These are phyloP conservation scores for Eleusine coracana DNA, from an alignment of 176 grass and related monocot species.

Conservation along the genomic window DNA sequence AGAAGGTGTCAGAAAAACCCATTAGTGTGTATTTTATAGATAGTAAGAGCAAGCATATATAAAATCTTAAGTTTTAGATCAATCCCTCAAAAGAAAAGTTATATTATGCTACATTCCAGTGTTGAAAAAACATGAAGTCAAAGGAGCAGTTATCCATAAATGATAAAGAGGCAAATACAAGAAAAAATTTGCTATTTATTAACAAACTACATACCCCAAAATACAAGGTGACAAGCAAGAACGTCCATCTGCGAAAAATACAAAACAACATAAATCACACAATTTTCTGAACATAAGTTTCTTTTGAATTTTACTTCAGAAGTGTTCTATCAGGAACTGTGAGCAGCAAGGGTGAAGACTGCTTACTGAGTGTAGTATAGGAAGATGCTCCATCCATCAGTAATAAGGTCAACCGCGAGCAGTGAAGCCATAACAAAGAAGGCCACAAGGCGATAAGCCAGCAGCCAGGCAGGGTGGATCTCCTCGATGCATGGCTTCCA, in stretches of 20 bases:
- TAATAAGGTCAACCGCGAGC: constrained; percentile 45
- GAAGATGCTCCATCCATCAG: constrained; percentile 64
- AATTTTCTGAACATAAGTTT: constrained; percentile 6
- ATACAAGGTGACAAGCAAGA: constrained; percentile 80
- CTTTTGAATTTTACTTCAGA: neutral
- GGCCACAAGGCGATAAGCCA: constrained; percentile 57
- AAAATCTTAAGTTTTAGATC: neutral
- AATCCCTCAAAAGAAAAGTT: neutral
- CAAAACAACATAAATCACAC: constrained; percentile 26
- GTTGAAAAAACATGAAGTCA: neutral
- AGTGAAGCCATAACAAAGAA: constrained; percentile 54
- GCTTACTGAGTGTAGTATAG: constrained; percentile 85
- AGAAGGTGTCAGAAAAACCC: constrained; percentile 16
- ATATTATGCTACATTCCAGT: neutral
- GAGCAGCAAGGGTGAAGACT: neutral
- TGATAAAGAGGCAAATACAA: neutral
- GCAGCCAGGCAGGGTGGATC: constrained; percentile 80
- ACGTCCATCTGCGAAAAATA: constrained; percentile 71
- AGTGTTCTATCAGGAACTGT: neutral
- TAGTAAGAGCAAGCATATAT: constrained; percentile 7
- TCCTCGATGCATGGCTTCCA: constrained; percentile 69
- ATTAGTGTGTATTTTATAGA: neutral
- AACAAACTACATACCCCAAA: constrained; percentile 76
- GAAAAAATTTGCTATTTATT: neutral
- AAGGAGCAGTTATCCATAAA: neutral